A percentile compares a stretch with the other conserved stretches of the same genome.
phyloP scores from a whole-genome alignment of 2,329 filamentous ascomycete species.

The Penicillium concentricum region DNA sequence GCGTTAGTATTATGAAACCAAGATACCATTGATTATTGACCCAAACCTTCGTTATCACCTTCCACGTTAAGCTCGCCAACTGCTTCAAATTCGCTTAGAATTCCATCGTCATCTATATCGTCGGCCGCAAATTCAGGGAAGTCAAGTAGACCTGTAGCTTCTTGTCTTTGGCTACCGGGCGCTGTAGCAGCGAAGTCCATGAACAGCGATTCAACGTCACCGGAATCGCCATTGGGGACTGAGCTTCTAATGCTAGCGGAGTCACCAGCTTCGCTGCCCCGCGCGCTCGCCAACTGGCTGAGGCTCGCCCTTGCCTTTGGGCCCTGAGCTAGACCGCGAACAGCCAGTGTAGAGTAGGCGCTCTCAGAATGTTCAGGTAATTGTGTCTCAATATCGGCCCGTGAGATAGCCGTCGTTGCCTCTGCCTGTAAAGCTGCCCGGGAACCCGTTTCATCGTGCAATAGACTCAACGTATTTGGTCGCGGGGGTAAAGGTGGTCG shows the following conservation, averaged over 20 bases:
- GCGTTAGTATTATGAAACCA: constrained; percentile 11
- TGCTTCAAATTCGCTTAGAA: constrained; percentile 72
- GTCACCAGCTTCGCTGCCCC: constrained; percentile 52
- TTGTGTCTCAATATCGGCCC: constrained; percentile 75
- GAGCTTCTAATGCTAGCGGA: constrained; percentile 52
- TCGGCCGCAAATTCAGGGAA: constrained; percentile 41
- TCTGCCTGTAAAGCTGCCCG: constrained; percentile 53
- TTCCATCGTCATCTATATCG: constrained; percentile 60
- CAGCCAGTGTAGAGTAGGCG: constrained; percentile 57
- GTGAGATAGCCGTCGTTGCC: constrained; percentile 81
- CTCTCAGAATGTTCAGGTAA: constrained; percentile 68
- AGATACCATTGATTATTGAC: background rate
- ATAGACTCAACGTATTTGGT: constrained; percentile 39
- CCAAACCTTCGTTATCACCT: constrained; percentile 57
- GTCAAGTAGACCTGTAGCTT: constrained; percentile 33
- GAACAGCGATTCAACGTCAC: constrained; percentile 79
- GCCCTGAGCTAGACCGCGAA: constrained; percentile 31
- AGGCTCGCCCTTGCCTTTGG: constrained; percentile 38
- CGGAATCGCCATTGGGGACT: constrained; percentile 56
- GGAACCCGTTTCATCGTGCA: constrained; percentile 36
- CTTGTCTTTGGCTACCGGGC: constrained; percentile 40
- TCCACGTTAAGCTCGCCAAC: constrained; percentile 61
- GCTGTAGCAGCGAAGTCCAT: constrained; percentile 62
- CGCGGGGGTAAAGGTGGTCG: constrained; percentile 50
- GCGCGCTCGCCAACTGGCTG: constrained; percentile 46